Conservation (phyloP, 2,329 filamentous ascomycete species). For the Ascochyta pisi region DNA sequence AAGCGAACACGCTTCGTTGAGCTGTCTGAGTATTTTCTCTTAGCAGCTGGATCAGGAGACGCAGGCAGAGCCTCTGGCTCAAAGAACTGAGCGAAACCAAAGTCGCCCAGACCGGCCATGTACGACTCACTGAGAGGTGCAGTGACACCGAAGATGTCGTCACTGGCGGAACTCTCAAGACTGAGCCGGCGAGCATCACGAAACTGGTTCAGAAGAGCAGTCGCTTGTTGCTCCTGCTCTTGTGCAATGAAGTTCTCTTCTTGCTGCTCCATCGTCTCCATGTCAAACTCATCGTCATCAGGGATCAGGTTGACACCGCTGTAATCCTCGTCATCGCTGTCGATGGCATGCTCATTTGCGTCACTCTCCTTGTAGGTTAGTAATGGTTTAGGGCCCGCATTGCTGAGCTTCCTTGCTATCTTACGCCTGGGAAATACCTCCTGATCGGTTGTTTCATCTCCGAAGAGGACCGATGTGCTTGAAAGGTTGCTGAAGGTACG, state of each 20-base stretch:
- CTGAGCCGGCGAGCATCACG: constrained; percentile 45
- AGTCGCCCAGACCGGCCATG: constrained; percentile 36
- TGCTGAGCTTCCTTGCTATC: constrained; percentile 47
- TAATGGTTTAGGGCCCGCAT: constrained; percentile 41
- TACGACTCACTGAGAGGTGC: constrained; percentile 35
- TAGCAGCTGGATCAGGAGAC: constrained; percentile 45
- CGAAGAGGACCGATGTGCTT: constrained; percentile 47
- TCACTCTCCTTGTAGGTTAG: constrained; percentile 44
- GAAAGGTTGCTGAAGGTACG: constrained; percentile 50
- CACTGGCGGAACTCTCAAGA: constrained; percentile 43
- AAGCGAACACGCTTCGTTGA: constrained; percentile 75
- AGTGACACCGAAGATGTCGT: constrained; percentile 44
- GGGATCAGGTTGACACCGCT: constrained; percentile 79
- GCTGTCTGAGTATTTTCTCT: constrained; percentile 48
- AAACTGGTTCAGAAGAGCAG: constrained; percentile 39
- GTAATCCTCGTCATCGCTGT: constrained; percentile 61
- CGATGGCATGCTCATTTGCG: constrained; percentile 45
- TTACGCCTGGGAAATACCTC: constrained; percentile 48
- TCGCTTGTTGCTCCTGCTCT: constrained; percentile 40
- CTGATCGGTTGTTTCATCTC: constrained; percentile 42
- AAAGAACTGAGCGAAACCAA: constrained; percentile 46
- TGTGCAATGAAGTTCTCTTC: constrained; percentile 77
- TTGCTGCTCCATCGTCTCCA: constrained; percentile 76
- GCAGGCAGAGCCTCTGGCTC: constrained; percentile 52
- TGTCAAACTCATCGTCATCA: constrained; percentile 76